A percentile compares a stretch with the other conserved stretches of the same genome.
Conservation (phyloP, 495 filamentous ascomycete species). For the Penicillium parvum region DNA sequence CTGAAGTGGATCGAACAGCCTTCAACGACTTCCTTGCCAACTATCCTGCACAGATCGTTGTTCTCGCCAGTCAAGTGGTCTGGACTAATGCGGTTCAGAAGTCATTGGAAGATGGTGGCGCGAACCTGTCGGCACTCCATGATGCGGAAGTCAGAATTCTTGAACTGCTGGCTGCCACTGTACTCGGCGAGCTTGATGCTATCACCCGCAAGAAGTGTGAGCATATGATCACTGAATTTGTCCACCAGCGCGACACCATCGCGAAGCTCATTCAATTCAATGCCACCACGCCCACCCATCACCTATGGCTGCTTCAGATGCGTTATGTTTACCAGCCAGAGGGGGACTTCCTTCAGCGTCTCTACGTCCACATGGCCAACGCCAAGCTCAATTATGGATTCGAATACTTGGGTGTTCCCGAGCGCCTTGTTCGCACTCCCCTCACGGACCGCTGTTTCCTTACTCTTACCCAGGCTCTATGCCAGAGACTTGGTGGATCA, state of each 20-base stretch:
- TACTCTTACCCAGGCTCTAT: conserved; percentile 91
- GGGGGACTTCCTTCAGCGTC: conserved; percentile 73
- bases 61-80: conserved; percentile 89
- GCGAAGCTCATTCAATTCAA: conserved; percentile 71
- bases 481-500: conserved; percentile 91
- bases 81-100: conserved; percentile 85
- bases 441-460: conserved; percentile 97
- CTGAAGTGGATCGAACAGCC: conserved; percentile 58
- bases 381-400: conserved; percentile 93
- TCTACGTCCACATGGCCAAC: conserved; percentile 95
- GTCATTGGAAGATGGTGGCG: conserved; percentile 64
- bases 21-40: conserved; percentile 72
- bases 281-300: conserved; percentile 75
- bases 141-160: conserved; percentile 77
- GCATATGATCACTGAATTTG: conserved; percentile 97
- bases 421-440: conserved; percentile 91
- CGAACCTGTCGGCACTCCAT: conserved; percentile 60
- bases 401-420: conserved; percentile 93
- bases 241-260: conserved; percentile 91
- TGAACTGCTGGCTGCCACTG: conserved; percentile 74
- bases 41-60: conserved; percentile 92
- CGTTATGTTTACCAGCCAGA: conserved; percentile 84
- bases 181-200: conserved; percentile 84
- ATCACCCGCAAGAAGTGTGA: conserved; percentile 94
- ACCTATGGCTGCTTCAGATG: conserved; percentile 96